phyloP scores from a whole-genome alignment of 805 yeast species.

The Alloascoidea hylecoeti region DNA sequence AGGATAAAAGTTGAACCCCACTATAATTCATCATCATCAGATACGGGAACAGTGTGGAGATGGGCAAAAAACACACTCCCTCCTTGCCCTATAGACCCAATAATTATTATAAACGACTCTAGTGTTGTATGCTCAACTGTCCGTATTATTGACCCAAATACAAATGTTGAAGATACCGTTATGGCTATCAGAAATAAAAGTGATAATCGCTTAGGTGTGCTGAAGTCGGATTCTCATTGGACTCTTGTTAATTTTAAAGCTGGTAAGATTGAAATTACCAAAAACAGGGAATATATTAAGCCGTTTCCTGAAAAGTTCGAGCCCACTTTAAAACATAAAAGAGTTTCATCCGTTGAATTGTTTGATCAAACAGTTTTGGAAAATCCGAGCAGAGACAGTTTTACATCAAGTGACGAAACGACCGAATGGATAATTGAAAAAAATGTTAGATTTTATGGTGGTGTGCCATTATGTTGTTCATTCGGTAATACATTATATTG shows the following conservation, averaged over 20 bases:
- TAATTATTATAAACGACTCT: not conserved
- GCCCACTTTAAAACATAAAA: not conserved
- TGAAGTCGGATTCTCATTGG: not conserved
- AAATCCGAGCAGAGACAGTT: not conserved
- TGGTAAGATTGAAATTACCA: not conserved
- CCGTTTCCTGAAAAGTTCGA: not conserved
- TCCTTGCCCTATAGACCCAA: not conserved
- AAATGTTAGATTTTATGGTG: not conserved
- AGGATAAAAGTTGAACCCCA: not conserved
- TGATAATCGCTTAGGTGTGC: too few relatives aligned
- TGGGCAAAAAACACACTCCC: not conserved
- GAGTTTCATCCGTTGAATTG: not conserved
- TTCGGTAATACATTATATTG: not conserved
- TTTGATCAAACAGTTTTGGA: not conserved
- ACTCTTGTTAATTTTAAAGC: not conserved
- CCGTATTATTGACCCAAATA: not conserved
- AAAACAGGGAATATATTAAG: not conserved
- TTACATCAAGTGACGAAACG: not conserved
- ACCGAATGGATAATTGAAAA: slow-evolving; percentile 1
- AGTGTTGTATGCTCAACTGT: not conserved
- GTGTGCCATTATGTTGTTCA: not conserved
- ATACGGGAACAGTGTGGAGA: not conserved
- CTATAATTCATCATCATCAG: not conserved
- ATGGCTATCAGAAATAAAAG: slow-evolving; percentile 1
- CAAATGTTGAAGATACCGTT: not conserved